Conservation (phyloP, 257 asterid species). For the Paraleonurus japonicus region DNA sequence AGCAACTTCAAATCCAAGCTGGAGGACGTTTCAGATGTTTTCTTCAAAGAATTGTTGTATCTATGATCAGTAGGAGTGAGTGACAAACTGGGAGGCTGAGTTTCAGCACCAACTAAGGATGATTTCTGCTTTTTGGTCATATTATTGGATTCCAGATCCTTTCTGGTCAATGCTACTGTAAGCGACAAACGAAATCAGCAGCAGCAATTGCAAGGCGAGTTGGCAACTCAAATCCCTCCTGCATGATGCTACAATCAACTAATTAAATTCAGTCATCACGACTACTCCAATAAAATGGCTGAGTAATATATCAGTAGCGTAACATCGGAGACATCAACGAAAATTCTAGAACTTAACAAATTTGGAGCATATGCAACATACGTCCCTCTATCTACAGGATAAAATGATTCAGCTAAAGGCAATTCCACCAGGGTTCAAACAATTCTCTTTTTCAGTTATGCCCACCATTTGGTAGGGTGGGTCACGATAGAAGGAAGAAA, state of each 20-base stretch:
- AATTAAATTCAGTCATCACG: background rate
- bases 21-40: constrained; percentile 38
- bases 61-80: constrained; percentile 33
- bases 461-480: background rate
- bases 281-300: background rate
- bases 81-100: constrained; percentile 34
- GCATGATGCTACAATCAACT: constrained; percentile 52
- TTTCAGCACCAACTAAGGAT: constrained; percentile 33
- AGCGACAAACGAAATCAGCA: constrained; percentile 78
- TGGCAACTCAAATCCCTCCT: constrained; percentile 87
- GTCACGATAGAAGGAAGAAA: background rate
- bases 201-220: constrained; percentile 91
- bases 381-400: no score
- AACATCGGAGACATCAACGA: background rate
- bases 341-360: background rate
- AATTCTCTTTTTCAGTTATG: background rate
- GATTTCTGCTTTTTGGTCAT: constrained; percentile 46
- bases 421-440: background rate
- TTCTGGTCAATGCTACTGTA: constrained; percentile 66
- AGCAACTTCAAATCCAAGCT: constrained; percentile 58
- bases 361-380: no score
- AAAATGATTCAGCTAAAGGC: background rate
- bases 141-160: constrained; percentile 36
- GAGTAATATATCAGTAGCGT: background rate
- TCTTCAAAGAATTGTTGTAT: constrained; percentile 34